Conservation (phyloP, 139 green algal genomes). For the Diplosphaera chodatii region DNA sequence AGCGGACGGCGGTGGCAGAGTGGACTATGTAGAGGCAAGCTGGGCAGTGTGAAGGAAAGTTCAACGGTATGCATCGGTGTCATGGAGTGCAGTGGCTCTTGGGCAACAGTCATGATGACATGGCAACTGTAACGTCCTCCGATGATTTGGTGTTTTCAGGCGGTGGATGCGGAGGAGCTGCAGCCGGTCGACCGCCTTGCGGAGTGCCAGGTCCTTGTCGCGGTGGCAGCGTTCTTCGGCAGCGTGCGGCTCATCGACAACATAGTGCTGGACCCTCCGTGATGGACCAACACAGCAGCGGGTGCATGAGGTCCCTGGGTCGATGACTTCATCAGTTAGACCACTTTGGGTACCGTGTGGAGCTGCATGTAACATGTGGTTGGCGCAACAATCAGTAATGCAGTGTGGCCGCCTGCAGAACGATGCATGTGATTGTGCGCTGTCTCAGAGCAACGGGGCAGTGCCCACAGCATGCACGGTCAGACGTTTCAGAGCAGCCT, state of each 20-base stretch:
- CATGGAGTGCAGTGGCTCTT: background rate
- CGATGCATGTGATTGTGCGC: too few species aligned
- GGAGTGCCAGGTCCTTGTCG: slow-evolving; percentile 47
- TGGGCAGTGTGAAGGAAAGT: background rate
- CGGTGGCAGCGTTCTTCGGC: slow-evolving; percentile 78
- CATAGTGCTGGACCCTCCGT: slow-evolving; percentile 40
- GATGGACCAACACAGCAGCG: too few species aligned
- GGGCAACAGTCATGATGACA: background rate
- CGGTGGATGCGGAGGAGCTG: slow-evolving; percentile 65
- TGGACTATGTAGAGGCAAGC: slow-evolving; percentile 86
- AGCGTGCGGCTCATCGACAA: slow-evolving; percentile 94
- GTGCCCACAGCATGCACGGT: too few species aligned
- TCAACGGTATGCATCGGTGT: background rate
- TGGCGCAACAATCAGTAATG: too few species aligned
- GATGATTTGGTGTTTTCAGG: slow-evolving; percentile 17
- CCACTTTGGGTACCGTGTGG: too few species aligned
- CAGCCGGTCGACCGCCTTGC: slow-evolving; percentile 26
- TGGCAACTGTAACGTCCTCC: too few species aligned
- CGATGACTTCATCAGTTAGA: too few species aligned
- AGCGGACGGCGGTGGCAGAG: slow-evolving; percentile 40
- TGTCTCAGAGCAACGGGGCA: too few species aligned
- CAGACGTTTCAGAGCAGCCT: too few species aligned
- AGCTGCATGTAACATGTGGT: too few species aligned
- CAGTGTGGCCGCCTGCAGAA: too few species aligned
- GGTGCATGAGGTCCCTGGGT: too few species aligned